Base-by-base conservation (phyloP, 257 asterid genomes). In the Verbascum thapsus region DNA sequence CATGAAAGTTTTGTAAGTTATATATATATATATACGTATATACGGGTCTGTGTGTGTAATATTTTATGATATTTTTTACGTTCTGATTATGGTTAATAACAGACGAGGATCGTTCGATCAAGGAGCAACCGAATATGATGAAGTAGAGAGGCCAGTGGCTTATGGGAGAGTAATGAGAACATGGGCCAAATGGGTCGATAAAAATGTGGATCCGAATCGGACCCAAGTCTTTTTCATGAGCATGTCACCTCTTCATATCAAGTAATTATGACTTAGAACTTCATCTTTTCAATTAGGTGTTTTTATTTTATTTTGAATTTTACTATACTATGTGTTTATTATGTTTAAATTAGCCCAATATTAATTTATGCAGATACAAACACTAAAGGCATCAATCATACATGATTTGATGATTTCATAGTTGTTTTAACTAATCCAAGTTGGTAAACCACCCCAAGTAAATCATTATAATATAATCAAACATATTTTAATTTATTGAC, bases 1-100 rank as follows among this genome's bases (percentile, higher is more conserved):
- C 70, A 87, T 87, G 85, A 87, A 87, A 87, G 79, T 87, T 59
- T 51, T 87, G 95, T 87, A 74, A 82, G 95, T 74, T 4, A 10
- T 26, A 2, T 1, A 1, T 26, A 26, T 26, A 26, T 26, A 26
- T n/a, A n/a, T n/a, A n/a, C n/a, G n/a, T n/a, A n/a, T 5, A 0
- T 10, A 53, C 5, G 20, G 20, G 11, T 23, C 40, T 3, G 3
- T 50, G 37, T 22, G 13, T n/a, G 61, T n/a, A n/a, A n/a, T n/a
- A 17, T 47, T 16, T 23, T 15, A 52, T 20, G 13, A 18, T n/a
- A n/a, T 7, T 1, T 37, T 16, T 16, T 23, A 10, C 15, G 3
- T 15, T 15, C 2, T 11, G 19, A 12, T 43, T 55, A 8, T 13
- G 16, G 41, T 13, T 43, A 11, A 11, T 43, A 11, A 39, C 22